phyloP scores from a whole-genome alignment of 305 asterid genomes.

The Rubia peregrina region DNA sequence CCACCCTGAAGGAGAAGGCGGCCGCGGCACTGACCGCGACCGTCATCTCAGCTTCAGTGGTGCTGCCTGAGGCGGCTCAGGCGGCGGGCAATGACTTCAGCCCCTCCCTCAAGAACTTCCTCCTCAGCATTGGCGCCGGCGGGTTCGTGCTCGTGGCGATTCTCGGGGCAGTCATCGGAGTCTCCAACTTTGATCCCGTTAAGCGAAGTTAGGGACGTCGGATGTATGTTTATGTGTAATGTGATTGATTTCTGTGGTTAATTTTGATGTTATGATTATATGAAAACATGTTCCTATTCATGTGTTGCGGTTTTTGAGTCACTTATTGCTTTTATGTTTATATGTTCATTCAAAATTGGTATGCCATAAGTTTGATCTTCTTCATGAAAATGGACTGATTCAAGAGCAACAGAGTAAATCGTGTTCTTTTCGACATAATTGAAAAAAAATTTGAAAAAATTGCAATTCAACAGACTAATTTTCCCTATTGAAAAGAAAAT shows the following conservation, averaged over 20 bases:
- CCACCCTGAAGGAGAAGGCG: slow-evolving; percentile 38
- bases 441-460: too few species aligned
- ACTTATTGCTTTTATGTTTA: neutral
- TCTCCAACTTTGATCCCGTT: slow-evolving; percentile 52
- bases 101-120: slow-evolving; percentile 52
- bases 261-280: slow-evolving; percentile 4
- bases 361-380: too few species aligned
- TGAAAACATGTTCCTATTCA: neutral
- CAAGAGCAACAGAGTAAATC: too few species aligned
- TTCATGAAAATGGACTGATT: too few species aligned
- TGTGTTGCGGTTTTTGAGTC: neutral
- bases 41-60: slow-evolving; percentile 34
- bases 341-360: too few species aligned
- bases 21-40: slow-evolving; percentile 32
- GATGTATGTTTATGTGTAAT: neutral
- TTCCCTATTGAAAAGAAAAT: too few species aligned
- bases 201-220: slow-evolving; percentile 23
- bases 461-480: too few species aligned
- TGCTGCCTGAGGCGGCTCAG: slow-evolving; percentile 38
- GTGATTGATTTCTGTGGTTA: slow-evolving; percentile 7
- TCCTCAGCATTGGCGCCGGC: slow-evolving; percentile 52
- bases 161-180: slow-evolving; percentile 39
- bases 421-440: too few species aligned
- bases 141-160: slow-evolving; percentile 35
- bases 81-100: slow-evolving; percentile 31